These are phyloP conservation scores for Diaporthe ilicicola DNA, from an alignment of 2,329 filamentous ascomycete species.

Conservation along the genomic window DNA sequence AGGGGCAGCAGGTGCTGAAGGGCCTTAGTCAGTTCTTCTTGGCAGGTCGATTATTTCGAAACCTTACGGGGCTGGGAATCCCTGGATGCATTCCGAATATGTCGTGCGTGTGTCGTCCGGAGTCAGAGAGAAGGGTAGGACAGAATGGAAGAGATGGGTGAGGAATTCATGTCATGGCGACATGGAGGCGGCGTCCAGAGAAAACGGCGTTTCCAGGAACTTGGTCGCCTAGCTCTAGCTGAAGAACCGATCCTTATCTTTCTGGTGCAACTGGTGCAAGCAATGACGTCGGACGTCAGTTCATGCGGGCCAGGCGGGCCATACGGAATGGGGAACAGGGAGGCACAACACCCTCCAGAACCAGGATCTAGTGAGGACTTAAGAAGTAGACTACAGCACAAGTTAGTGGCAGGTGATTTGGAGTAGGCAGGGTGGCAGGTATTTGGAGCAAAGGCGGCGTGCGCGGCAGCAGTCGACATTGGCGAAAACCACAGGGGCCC, in stretches of 20 bases:
- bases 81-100: neutral
- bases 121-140: neutral
- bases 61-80: neutral
- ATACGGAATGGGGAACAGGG: neutral
- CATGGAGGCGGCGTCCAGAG: neutral
- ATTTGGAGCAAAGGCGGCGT: neutral
- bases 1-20: neutral
- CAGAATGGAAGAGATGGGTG: neutral
- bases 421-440: neutral
- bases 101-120: neutral
- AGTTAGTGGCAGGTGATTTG: neutral
- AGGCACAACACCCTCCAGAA: neutral
- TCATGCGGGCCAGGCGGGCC: neutral
- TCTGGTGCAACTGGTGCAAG: neutral
- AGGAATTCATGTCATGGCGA: neutral
- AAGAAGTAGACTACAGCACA: no score
- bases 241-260: neutral
- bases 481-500: neutral
- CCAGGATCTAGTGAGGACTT: neutral
- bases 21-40: conserved; percentile 4
- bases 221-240: neutral
- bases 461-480: neutral
- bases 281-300: conserved; percentile 8
- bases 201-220: neutral
- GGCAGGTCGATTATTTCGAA: neutral